These are phyloP conservation scores for Artemisia argyi DNA, from an alignment of 129 eudicot species.

Conservation along the genomic window DNA sequence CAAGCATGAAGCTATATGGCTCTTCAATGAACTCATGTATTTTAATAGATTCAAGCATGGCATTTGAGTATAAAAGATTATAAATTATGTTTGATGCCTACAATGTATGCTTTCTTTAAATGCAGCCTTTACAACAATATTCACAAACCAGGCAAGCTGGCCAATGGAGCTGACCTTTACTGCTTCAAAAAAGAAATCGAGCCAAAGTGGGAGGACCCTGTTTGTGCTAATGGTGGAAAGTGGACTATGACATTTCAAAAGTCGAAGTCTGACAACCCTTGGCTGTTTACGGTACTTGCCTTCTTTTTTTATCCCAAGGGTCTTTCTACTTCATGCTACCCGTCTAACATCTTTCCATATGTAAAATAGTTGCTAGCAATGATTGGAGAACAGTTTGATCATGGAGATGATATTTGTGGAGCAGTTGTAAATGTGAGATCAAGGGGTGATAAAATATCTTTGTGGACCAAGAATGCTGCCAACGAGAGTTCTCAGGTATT, in stretches of 20 bases:
- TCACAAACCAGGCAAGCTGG: slow-evolving; percentile 81
- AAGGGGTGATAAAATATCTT: slow-evolving; percentile 62
- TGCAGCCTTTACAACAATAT: slow-evolving; percentile 87
- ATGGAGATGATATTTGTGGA: slow-evolving; percentile 98
- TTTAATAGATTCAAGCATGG: too few relatives aligned
- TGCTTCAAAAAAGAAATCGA: slow-evolving; percentile 83
- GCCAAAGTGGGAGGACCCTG: slow-evolving; percentile 98
- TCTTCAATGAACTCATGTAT: too few relatives aligned
- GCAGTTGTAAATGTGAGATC: slow-evolving; percentile 84
- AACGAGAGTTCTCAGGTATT: slow-evolving; percentile 92
- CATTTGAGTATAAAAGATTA: neutral
- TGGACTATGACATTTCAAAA: slow-evolving; percentile 65
- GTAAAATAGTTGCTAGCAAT: slow-evolving; percentile 73
- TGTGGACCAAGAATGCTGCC: slow-evolving; percentile 99
- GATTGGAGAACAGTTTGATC: slow-evolving; percentile 95
- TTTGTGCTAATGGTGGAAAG: slow-evolving; percentile 97
- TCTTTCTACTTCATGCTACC: neutral
- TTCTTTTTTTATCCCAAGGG: neutral
- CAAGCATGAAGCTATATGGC: neutral
- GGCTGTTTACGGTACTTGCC: slow-evolving; percentile 77
- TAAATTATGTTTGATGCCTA: neutral
- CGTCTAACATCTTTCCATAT: slow-evolving; percentile 11
- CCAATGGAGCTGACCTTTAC: slow-evolving; percentile 52
- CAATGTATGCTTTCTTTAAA: slow-evolving; percentile 11
- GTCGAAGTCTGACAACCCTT: slow-evolving; percentile 61